phyloP scores from a whole-genome alignment of 257 asterid genomes.

The Nicotiana benthamiana region DNA sequence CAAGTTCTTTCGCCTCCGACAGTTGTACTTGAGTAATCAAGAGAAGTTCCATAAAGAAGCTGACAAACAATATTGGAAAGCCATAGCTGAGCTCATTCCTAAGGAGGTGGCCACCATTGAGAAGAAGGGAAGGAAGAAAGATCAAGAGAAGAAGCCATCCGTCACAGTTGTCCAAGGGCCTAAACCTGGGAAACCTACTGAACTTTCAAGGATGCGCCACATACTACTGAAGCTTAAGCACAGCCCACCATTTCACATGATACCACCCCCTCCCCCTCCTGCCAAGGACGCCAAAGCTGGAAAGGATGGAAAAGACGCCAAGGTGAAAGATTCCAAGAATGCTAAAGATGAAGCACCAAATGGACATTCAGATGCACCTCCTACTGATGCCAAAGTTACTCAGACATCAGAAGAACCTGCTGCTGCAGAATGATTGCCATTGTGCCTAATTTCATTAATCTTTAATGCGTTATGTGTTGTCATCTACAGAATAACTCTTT shows the following conservation, averaged over 20 bases:
- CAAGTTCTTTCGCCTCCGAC: slow-evolving; percentile 11
- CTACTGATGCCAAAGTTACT: slow-evolving; percentile 12
- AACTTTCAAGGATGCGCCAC: slow-evolving; percentile 90
- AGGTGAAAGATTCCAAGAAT: slow-evolving; percentile 25
- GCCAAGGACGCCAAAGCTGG: slow-evolving; percentile 51
- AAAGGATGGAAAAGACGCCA: slow-evolving; percentile 46
- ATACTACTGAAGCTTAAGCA: slow-evolving; percentile 88
- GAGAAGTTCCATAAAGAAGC: slow-evolving; percentile 94
- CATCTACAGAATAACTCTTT: background rate
- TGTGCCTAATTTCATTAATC: background rate
- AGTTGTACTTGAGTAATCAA: slow-evolving; percentile 52
- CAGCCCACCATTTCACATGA: slow-evolving; percentile 89
- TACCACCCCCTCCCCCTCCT: slow-evolving; percentile 81
- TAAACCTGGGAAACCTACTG: slow-evolving; percentile 98
- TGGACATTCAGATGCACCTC: slow-evolving; percentile 12
- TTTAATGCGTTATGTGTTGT: slow-evolving; percentile 3
- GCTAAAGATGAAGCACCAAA: slow-evolving; percentile 31
- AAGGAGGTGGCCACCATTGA: slow-evolving; percentile 80
- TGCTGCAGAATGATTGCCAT: slow-evolving; percentile 14
- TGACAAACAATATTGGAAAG: slow-evolving; percentile 94
- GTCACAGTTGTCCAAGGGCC: slow-evolving; percentile 86
- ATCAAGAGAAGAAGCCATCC: slow-evolving; percentile 86
- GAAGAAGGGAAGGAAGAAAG: slow-evolving; percentile 86
- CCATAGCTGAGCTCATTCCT: slow-evolving; percentile 87
- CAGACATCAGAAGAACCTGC: slow-evolving; percentile 32